Evolutionary conservation across 164 flowering plant genomes (phyloP).

Genomic region (Sextonia rubra): DNA sequence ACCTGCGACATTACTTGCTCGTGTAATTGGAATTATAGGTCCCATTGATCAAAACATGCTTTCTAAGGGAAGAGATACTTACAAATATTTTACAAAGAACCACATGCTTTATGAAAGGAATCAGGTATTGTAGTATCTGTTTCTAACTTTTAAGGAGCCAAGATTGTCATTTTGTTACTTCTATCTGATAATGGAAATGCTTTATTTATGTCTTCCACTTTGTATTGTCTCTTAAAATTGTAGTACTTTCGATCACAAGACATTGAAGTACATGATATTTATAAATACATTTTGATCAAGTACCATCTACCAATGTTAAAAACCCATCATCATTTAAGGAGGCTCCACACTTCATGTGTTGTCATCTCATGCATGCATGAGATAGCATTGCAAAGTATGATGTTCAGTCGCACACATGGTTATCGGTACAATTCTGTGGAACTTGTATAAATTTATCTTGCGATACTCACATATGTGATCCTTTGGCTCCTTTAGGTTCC

Average conservation of each 20-base stretch:
- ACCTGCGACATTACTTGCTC: conserved; percentile 89
- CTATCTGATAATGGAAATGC: background rate
- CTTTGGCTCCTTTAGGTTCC: too few relatives aligned
- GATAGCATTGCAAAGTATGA: too few relatives aligned
- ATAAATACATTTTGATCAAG: background rate
- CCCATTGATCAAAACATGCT: conserved; percentile 87
- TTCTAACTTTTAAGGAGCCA: background rate
- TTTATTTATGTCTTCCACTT: background rate
- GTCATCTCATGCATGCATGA: too few relatives aligned
- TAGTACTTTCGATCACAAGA: too few relatives aligned
- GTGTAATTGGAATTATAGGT: conserved; percentile 92
- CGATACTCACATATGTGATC: too few relatives aligned
- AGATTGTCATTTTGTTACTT: background rate
- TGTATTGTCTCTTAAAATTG: background rate
- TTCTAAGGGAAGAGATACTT: conserved; percentile 91
- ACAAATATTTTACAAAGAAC: conserved; percentile 87
- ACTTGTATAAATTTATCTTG: too few relatives aligned
- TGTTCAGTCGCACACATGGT: too few relatives aligned
- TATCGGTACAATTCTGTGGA: too few relatives aligned
- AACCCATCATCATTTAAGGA: too few relatives aligned
- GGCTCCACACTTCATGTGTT: too few relatives aligned
- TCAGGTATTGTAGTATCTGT: conserved; percentile 46
- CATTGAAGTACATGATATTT: background rate
- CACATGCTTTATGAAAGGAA: conserved; percentile 97
- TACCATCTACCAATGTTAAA: too few relatives aligned